A percentile compares a stretch with the other conserved stretches of the same genome.
phyloP scores from a whole-genome alignment of 495 filamentous ascomycete species.

The Gamarada debralockiae region DNA sequence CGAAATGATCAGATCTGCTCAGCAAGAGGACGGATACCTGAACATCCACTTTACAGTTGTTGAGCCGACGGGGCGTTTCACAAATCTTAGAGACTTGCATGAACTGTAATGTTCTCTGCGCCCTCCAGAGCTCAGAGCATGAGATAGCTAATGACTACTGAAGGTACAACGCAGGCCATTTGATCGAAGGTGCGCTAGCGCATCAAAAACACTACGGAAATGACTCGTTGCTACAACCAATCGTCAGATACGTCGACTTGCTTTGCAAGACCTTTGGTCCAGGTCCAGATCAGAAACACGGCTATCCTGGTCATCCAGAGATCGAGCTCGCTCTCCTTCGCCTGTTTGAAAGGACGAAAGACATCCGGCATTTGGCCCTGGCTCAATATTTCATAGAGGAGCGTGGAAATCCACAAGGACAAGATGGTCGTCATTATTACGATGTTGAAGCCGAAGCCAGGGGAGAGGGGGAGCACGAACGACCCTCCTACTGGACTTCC shows the following conservation, averaged over 20 bases:
- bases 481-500: slow-evolving; percentile 39
- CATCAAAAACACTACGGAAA: slow-evolving; percentile 48
- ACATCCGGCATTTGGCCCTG: slow-evolving; percentile 42
- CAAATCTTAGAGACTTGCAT: slow-evolving; percentile 56
- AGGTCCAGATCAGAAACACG: slow-evolving; percentile 44
- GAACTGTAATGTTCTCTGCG: slow-evolving; percentile 44
- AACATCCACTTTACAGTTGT: slow-evolving; percentile 57
- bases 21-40: slow-evolving; percentile 54
- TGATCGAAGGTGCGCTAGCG: slow-evolving; percentile 56
- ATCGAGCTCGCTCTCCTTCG: slow-evolving; percentile 56
- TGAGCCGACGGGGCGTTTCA: slow-evolving; percentile 46
- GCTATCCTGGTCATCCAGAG: slow-evolving; percentile 58
- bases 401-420: slow-evolving; percentile 48
- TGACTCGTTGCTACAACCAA: slow-evolving; percentile 43
- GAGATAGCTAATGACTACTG: not conserved
- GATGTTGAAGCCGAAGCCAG: slow-evolving; percentile 46
- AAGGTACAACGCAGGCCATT: slow-evolving; percentile 56
- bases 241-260: slow-evolving; percentile 52
- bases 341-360: slow-evolving; percentile 42
- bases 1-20: slow-evolving; percentile 48
- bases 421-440: slow-evolving; percentile 45
- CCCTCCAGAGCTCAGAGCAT: not conserved
- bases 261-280: slow-evolving; percentile 46
- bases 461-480: slow-evolving; percentile 43
- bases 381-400: slow-evolving; percentile 55